phyloP scores from a whole-genome alignment of 1,139 yeast species.

The Zygosaccharomyces sapae region DNA sequence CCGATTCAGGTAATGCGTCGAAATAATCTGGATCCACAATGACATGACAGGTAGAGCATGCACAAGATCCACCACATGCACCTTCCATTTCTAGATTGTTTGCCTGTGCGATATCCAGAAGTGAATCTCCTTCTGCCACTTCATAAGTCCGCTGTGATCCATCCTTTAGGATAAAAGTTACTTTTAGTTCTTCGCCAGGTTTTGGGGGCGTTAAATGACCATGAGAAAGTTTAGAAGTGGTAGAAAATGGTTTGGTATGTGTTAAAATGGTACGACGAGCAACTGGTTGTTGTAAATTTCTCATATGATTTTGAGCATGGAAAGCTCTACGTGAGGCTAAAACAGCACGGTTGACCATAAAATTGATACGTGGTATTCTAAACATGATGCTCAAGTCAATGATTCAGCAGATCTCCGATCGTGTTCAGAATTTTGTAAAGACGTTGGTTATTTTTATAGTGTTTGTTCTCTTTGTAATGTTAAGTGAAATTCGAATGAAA shows the following conservation, averaged over 20 bases:
- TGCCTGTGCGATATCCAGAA: conserved; percentile 93
- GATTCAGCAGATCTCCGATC: background rate
- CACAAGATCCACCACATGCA: conserved; percentile 99
- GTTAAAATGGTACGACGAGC: background rate
- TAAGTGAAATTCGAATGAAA: background rate
- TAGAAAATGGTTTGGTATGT: conserved; percentile 2
- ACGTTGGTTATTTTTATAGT: background rate
- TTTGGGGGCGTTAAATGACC: conserved; percentile 88
- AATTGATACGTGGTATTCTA: background rate
- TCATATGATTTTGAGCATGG: background rate
- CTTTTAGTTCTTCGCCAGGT: conserved; percentile 82
- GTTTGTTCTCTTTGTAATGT: background rate
- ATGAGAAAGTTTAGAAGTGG: conserved; percentile 39
- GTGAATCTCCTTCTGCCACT: conserved; percentile 87
- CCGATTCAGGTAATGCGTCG: conserved; percentile 89
- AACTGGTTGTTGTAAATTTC: background rate
- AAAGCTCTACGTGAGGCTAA: background rate
- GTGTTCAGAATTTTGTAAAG: background rate
- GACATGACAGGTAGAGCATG: conserved; percentile 96
- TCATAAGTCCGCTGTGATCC: conserved; percentile 79
- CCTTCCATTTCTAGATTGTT: conserved; percentile 94
- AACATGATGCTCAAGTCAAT: background rate
- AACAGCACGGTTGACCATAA: background rate
- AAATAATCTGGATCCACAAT: conserved; percentile 93
- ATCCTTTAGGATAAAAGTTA: conserved; percentile 88